Evolutionary conservation across 2,329 filamentous ascomycete genomes (phyloP).

Genomic region (Tolypocladium sp.): DNA sequence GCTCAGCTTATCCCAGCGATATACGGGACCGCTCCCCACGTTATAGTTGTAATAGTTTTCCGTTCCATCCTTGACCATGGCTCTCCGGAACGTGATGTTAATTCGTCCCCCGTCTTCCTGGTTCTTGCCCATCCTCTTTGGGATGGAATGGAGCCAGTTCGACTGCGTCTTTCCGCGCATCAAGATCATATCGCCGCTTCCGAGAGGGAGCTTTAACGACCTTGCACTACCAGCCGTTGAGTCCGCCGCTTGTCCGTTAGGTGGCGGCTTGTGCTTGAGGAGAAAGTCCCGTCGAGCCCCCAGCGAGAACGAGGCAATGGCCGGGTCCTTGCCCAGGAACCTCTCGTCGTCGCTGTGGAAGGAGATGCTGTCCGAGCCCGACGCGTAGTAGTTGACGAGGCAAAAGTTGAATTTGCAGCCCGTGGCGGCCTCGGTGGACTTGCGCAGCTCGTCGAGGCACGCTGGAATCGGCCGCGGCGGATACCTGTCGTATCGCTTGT

Average conservation of each 20-base stretch:
- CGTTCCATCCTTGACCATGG: conserved; percentile 62
- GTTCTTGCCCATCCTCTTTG: conserved; percentile 59
- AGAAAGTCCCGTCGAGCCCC: conserved; percentile 67
- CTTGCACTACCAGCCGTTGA: conserved; percentile 18
- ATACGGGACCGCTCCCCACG: conserved; percentile 60
- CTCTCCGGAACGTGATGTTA: conserved; percentile 71
- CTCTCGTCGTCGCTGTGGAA: conserved; percentile 76
- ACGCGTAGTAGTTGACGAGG: conserved; percentile 77
- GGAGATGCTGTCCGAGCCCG: conserved; percentile 65
- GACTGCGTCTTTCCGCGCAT: conserved; percentile 70
- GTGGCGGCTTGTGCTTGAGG: conserved; percentile 65
- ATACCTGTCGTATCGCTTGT: conserved; percentile 46
- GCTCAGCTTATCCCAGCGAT: conserved; percentile 52
- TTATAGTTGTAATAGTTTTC: conserved; percentile 84
- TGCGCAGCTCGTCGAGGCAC: conserved; percentile 56
- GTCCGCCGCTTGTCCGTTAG: conserved; percentile 17
- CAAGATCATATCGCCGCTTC: conserved; percentile 67
- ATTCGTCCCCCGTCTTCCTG: conserved; percentile 54
- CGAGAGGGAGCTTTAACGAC: conserved; percentile 43
- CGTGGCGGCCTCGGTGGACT: conserved; percentile 55
- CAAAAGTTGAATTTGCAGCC: conserved; percentile 68
- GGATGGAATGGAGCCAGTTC: conserved; percentile 70
- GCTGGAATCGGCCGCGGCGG: conserved; percentile 60
- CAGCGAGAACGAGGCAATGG: conserved; percentile 67
- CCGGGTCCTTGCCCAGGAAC: conserved; percentile 60